Evolutionary conservation across 2,329 filamentous ascomycete species (phyloP), one percentile per base, ranked within the genome.

Genomic region (Penicillium sp.): DNA sequence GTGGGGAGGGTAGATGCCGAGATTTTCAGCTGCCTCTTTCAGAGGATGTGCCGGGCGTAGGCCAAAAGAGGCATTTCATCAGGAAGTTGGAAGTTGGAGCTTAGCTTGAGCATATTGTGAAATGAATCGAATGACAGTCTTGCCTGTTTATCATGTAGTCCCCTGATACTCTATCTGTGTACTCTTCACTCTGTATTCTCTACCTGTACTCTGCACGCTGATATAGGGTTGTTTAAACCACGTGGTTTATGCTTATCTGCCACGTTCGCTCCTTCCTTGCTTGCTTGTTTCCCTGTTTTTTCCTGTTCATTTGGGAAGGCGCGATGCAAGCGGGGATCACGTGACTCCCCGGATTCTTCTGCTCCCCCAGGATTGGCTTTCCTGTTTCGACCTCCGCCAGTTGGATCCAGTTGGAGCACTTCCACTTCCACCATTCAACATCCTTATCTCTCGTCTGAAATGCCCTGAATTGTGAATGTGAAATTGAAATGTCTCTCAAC

Each of bases 401-500:
- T n/a, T n/a, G n/a, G n/a, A n/a, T n/a, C n/a, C n/a, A n/a, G n/a
- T n/a, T n/a, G n/a, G n/a, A n/a, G n/a, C n/a, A n/a, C n/a, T n/a
- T n/a, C n/a, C n/a, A n/a, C n/a, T n/a, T n/a, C n/a, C 24, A 27
- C 10, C 24, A 27, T 27, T 27, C 24, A 27, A 27, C 24, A 27
- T 27, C 24, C 24, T 6, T 10, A 6, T 27, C 6, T 27, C 24
- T 27, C 10, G 12, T 33, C 4, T 15, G 13, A 17, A 33, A 17
- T 17, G 30, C 17, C 15, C 30, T n/a, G 13, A n/a, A n/a, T n/a
- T n/a, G n/a, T n/a, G n/a, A n/a, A n/a, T n/a, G n/a, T n/a, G n/a
- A n/a, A n/a, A n/a, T 17, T 33, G 30, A 33, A 33, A 33, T 77
- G 75, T 76, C 75, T 41, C 62, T 77, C 13, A 68, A 67, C 43